phyloP scores from a whole-genome alignment of 805 yeast species.

The Starmerella asiatica region DNA sequence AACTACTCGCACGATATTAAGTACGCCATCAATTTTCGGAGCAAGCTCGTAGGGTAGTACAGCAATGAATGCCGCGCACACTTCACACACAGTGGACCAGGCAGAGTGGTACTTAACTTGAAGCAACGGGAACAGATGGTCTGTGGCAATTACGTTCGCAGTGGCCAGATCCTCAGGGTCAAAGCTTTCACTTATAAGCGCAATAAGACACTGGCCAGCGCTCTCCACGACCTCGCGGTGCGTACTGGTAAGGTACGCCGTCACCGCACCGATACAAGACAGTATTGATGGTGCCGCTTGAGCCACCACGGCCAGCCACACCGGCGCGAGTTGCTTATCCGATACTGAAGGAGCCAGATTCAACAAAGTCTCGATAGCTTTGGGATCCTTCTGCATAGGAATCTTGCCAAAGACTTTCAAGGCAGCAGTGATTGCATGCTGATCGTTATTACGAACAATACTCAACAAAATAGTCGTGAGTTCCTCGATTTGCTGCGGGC shows the following conservation, averaged over 20 bases:
- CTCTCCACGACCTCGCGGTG: slow-evolving; percentile 50
- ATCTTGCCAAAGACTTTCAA: slow-evolving; percentile 74
- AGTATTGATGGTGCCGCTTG: slow-evolving; percentile 58
- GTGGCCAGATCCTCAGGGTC: slow-evolving; percentile 27
- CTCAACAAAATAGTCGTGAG: slow-evolving; percentile 66
- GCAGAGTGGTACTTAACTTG: slow-evolving; percentile 65
- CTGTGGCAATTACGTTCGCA: slow-evolving; percentile 35
- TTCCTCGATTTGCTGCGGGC: slow-evolving; percentile 48
- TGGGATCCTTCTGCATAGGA: slow-evolving; percentile 44
- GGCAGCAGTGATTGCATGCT: slow-evolving; percentile 66
- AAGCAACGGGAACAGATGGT: slow-evolving; percentile 44
- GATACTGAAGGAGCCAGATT: slow-evolving; percentile 68
- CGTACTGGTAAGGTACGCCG: slow-evolving; percentile 47
- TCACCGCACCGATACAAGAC: slow-evolving; percentile 40
- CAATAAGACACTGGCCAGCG: slow-evolving; percentile 77
- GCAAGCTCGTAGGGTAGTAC: slow-evolving; percentile 47
- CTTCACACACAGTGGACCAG: slow-evolving; percentile 58
- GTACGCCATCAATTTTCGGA: slow-evolving; percentile 41
- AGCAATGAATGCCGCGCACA: slow-evolving; percentile 47
- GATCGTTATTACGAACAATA: slow-evolving; percentile 71
- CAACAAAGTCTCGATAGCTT: slow-evolving; percentile 42
- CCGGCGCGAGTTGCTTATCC: slow-evolving; percentile 76
- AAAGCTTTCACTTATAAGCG: slow-evolving; percentile 55
- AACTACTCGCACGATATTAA: slow-evolving; percentile 46
- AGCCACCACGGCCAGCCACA: slow-evolving; percentile 92